phyloP scores from a whole-genome alignment of 306 rosid genomes.

The Heteromeles arbutifolia region DNA sequence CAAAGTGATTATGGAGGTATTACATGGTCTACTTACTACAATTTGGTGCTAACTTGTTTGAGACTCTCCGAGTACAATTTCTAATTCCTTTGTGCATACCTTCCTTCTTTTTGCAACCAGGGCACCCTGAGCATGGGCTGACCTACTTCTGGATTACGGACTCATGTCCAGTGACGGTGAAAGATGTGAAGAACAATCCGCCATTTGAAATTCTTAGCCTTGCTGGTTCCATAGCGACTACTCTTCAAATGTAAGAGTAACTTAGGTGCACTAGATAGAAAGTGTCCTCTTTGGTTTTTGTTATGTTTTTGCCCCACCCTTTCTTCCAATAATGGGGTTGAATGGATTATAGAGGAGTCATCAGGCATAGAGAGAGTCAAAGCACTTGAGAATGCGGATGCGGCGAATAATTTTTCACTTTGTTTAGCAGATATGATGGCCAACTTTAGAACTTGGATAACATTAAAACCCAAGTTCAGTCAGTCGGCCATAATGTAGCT shows the following conservation, averaged over 20 bases:
- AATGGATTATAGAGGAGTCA: neutral
- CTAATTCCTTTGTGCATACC: neutral
- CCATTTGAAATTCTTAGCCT: slow-evolving; percentile 94
- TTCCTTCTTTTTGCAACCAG: slow-evolving; percentile 31
- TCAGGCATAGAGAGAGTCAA: slow-evolving; percentile 9
- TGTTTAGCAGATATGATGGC: neutral
- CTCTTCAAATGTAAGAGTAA: slow-evolving; percentile 51
- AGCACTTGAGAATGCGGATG: neutral
- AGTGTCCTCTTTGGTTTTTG: neutral
- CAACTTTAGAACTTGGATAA: neutral
- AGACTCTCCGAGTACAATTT: neutral
- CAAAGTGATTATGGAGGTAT: slow-evolving; percentile 68
- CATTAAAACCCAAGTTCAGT: neutral
- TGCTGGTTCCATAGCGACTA: slow-evolving; percentile 69
- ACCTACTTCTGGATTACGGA: slow-evolving; percentile 94
- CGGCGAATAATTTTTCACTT: neutral
- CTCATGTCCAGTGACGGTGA: slow-evolving; percentile 80
- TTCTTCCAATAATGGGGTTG: neutral
- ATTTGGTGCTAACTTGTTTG: neutral
- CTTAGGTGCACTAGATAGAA: neutral
- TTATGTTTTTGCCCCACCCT: neutral
- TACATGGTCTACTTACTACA: slow-evolving; percentile 13
- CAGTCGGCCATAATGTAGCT: neutral
- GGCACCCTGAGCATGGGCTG: slow-evolving; percentile 63
- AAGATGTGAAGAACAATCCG: slow-evolving; percentile 52